Base-by-base conservation (phyloP, 2,329 filamentous ascomycete genomes). In the Colletotrichum abscissum region DNA sequence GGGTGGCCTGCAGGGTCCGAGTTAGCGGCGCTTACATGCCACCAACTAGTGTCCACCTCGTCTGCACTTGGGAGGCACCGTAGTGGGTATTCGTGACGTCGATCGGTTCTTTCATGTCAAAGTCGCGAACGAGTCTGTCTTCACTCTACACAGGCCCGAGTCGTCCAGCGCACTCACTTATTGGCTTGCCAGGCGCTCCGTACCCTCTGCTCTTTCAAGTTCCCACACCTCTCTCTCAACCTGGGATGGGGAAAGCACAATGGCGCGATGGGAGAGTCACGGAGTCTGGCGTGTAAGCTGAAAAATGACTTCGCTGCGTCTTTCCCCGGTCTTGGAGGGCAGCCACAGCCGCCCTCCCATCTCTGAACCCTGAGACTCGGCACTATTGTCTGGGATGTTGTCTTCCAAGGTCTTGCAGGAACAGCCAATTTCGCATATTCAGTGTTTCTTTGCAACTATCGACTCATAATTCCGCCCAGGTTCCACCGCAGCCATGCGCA, bases 71-170 rank as follows among this genome's bases (percentile, higher is more conserved):
- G 59, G 49, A 55, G 14, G 42, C 66, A 69, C 30, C 59, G 26
- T 19, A 52, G 71, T 71, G 71, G 60, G 71, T 65, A 62, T 58
- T 57, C 35, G 62, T 73, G 71, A 73, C 71, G 71, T 73, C 55
- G 71, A 73, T 73, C 67, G 62, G 35, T 73, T 71, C 67, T 70
- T 71, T 71, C 60, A 70, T 30, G 54, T 35, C 54, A 69, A 59
- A 46, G 54, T 28, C n/a, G 35, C 26, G 46, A 63, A 46, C 67
- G 46, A 73, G 55, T 73, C 42, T 65, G 19, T 28, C 22, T 63
- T 5, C 55, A 28, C 12, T 28, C 22, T 63, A 4, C 46, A 38
- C 55, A 38, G 46, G 54, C 22, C 60, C 55, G 56, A 60, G 59
- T 26, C 46, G 33, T n/a, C 28, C 30, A n/a, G 24, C 46, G 30